Evolutionary conservation across 495 filamentous ascomycete genomes (phyloP), one percentile per base, ranked within the genome.

Genomic region (Hyaloscypha bicolor): DNA sequence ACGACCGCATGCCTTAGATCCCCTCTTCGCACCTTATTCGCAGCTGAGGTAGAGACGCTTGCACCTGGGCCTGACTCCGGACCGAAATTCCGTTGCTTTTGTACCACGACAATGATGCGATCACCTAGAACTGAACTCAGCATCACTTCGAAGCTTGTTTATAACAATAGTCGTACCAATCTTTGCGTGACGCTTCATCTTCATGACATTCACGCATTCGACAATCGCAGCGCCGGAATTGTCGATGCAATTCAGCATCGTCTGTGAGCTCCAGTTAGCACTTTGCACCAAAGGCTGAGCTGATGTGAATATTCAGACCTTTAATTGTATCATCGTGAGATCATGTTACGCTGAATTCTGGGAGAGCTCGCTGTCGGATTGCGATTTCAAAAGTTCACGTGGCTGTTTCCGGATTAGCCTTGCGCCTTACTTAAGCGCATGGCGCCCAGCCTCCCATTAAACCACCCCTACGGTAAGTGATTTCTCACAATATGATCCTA

Each of bases 171-270:
- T 4, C 86, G 72, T 85, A 98, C 96, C 96, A 76, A 99, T 92
- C 64, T 89, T 92, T 57, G 95, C 96, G 67, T 89, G 84, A 64
- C 90, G 83, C 81, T 97, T 96, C 86, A 94, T 94, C 76, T 90
- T 91, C 71, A 98, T 79, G 56, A 98, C 91, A 76, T 92, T 88
- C 74, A 91, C 91, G 81, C 96, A 99, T 80, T 99, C 96, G 81
- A 98, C 96, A 71, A 99, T 80, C 66, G 96, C 94, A 73, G 96
- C 96, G 76, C 96, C 96, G 59, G 96, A 97, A 85, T 99, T 99
- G 90, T 99, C 96, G 88, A 99, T 97, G 88, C 96, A 98, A 78
- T 93, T 97, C 69, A 98, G 85, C 90, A 99, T 91, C 79, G 94
- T 92, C 96, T 99, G 76, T 25, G 57, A 61, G 25, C 25, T n/a